These are phyloP conservation scores for Cudoniella acicularis DNA, from an alignment of 495 filamentous ascomycete genomes.

Conservation along the genomic window DNA sequence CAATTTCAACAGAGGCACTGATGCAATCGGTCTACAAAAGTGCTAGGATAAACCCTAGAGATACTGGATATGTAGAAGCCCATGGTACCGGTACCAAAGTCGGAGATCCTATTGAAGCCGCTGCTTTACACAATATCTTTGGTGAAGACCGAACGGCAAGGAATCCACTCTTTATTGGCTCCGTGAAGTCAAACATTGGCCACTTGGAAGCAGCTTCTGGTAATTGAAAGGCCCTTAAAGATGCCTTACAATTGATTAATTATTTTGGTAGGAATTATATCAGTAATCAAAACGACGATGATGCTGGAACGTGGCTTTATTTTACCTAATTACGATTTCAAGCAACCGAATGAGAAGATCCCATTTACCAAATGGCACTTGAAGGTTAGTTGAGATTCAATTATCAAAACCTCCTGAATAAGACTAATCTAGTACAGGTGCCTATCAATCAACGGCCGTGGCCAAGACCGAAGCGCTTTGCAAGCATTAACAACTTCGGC, in stretches of 20 bases:
- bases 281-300: slow-evolving; percentile 55
- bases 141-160: slow-evolving; percentile 32
- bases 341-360: slow-evolving; percentile 44
- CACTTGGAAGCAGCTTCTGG: slow-evolving; percentile 58
- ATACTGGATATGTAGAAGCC: slow-evolving; percentile 43
- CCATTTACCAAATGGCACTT: slow-evolving; percentile 43
- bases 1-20: slow-evolving; percentile 29
- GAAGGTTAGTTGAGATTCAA: slow-evolving; percentile 26
- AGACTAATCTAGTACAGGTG: slow-evolving; percentile 15
- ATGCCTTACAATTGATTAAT: slow-evolving; percentile 12
- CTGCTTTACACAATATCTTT: slow-evolving; percentile 41
- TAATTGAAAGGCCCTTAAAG: no score
- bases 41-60: slow-evolving; percentile 40
- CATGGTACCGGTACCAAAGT: slow-evolving; percentile 42
- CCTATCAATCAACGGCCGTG: slow-evolving; percentile 32
- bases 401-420: slow-evolving; percentile 1
- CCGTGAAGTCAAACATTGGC: slow-evolving; percentile 59
- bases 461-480: slow-evolving; percentile 31
- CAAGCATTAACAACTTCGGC: slow-evolving; percentile 55
- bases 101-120: slow-evolving; percentile 56
- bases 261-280: slow-evolving; percentile 38
- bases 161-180: slow-evolving; percentile 50
- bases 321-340: slow-evolving; percentile 47
- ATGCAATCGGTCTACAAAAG: slow-evolving; percentile 47
- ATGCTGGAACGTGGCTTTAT: slow-evolving; percentile 56